Conservation (phyloP, 2,329 filamentous ascomycete species). For the Torrubiella hemipterigena region DNA sequence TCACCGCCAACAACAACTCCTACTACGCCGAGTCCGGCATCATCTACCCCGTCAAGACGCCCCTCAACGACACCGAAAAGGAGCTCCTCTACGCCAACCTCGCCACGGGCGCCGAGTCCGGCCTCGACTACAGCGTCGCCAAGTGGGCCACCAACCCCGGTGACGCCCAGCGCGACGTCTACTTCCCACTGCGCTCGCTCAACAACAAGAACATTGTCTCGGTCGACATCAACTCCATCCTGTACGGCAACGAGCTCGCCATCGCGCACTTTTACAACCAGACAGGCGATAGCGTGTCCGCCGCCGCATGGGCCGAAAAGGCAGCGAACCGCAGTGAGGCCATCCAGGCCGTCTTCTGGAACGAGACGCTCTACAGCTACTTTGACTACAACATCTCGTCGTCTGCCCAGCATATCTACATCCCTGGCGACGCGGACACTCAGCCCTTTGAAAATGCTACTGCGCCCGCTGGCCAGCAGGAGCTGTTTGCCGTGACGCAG, state of each 20-base stretch:
- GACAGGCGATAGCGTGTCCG: slow-evolving; percentile 36
- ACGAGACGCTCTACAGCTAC: slow-evolving; percentile 47
- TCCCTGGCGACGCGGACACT: slow-evolving; percentile 33
- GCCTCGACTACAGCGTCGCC: slow-evolving; percentile 47
- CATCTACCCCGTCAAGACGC: slow-evolving; percentile 38
- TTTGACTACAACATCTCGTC: slow-evolving; percentile 60
- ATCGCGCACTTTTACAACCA: slow-evolving; percentile 42
- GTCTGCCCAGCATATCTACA: slow-evolving; percentile 39
- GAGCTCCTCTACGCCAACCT: slow-evolving; percentile 47
- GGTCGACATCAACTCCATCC: slow-evolving; percentile 56
- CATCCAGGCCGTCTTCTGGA: slow-evolving; percentile 55
- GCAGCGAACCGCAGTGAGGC: slow-evolving; percentile 44
- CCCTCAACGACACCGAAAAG: slow-evolving; percentile 40
- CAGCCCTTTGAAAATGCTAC: slow-evolving; percentile 15
- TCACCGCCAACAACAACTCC: slow-evolving; percentile 51
- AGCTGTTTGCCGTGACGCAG: slow-evolving; percentile 46
- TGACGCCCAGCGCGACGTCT: slow-evolving; percentile 46
- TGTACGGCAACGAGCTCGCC: slow-evolving; percentile 52
- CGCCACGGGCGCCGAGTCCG: slow-evolving; percentile 53
- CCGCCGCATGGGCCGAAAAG: slow-evolving; percentile 33
- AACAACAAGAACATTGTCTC: slow-evolving; percentile 47
- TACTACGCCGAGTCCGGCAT: slow-evolving; percentile 48
- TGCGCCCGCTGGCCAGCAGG: slow-evolving; percentile 42
- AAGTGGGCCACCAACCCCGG: slow-evolving; percentile 45
- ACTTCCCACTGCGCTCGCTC: slow-evolving; percentile 53